Evolutionary conservation across 371 early-diverging fungal species (phyloP).

Genomic region (Catenaria anguillulae): DNA sequence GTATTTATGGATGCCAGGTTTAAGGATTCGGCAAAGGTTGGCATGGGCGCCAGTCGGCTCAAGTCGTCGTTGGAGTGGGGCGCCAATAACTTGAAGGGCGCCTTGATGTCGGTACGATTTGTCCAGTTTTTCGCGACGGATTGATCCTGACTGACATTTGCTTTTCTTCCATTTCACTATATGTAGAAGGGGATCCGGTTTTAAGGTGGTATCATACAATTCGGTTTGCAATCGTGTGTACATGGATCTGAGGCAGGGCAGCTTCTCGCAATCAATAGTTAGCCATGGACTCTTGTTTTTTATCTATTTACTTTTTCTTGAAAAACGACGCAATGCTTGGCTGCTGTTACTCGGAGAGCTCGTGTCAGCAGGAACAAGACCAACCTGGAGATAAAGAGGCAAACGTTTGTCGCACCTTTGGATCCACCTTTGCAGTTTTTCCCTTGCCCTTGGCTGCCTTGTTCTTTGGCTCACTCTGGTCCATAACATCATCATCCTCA

Average conservation of each 20-base stretch:
- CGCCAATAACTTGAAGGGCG: not conserved
- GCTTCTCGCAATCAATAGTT: not conserved
- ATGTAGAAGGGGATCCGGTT: not conserved
- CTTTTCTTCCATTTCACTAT: too few relatives aligned
- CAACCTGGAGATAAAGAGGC: too few relatives aligned
- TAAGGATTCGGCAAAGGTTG: slow-evolving; percentile 48
- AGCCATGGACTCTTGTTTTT: not conserved
- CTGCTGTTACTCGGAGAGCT: not conserved
- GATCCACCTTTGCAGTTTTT: not conserved
- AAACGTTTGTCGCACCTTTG: too few relatives aligned
- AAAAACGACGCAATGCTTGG: not conserved
- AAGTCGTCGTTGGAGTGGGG: not conserved
- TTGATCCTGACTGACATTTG: too few relatives aligned
- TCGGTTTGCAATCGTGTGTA: too few relatives aligned
- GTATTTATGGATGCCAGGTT: slow-evolving; percentile 60
- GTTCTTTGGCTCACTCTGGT: too few relatives aligned
- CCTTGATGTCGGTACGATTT: not conserved
- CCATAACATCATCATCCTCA: too few relatives aligned
- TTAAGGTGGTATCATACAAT: too few relatives aligned
- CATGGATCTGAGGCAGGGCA: too few relatives aligned
- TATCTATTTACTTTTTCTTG: not conserved
- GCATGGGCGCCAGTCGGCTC: slow-evolving; percentile 31
- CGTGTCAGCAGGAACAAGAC: too few relatives aligned
- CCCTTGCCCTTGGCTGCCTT: slow-evolving; percentile 11
- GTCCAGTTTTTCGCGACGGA: not conserved